phyloP scores from a whole-genome alignment of 768 basidiomycete genomes.

The Lactarius pseudohatsudake region DNA sequence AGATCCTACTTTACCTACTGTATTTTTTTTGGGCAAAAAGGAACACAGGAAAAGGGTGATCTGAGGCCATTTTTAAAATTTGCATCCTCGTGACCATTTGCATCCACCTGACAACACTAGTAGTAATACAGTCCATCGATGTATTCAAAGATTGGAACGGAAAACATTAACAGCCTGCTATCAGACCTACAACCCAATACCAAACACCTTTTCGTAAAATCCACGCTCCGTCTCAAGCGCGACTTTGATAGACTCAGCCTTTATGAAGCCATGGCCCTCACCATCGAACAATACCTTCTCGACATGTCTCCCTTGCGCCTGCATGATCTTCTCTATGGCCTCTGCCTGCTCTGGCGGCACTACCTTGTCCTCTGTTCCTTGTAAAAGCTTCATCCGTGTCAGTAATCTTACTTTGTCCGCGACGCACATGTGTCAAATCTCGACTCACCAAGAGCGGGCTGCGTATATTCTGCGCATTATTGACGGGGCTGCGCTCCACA shows the following conservation, averaged over 20 bases:
- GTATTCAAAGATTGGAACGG: neutral
- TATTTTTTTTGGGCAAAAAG: too few relatives aligned
- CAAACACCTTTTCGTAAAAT: slow-evolving; percentile 53
- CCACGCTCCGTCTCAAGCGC: slow-evolving; percentile 52
- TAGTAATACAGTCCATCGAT: neutral
- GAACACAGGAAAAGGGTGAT: too few relatives aligned
- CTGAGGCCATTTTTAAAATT: too few relatives aligned
- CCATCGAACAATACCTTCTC: slow-evolving; percentile 59
- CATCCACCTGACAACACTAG: too few relatives aligned
- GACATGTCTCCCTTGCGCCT: slow-evolving; percentile 46
- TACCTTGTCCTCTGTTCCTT: slow-evolving; percentile 46
- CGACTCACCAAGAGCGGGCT: slow-evolving; percentile 61
- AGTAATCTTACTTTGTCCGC: slow-evolving; percentile 26
- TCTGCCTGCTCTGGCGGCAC: slow-evolving; percentile 82
- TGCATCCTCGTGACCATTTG: too few relatives aligned
- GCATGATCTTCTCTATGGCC: slow-evolving; percentile 27
- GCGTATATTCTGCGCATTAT: slow-evolving; percentile 60
- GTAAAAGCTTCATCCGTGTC: slow-evolving; percentile 3
- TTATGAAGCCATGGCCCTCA: slow-evolving; percentile 66
- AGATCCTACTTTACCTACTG: too few relatives aligned
- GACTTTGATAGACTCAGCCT: slow-evolving; percentile 52
- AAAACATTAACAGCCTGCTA: neutral
- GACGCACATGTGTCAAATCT: neutral
- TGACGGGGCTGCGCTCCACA: slow-evolving; percentile 59
- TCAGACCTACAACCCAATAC: neutral